These are phyloP conservation scores for Alternaria gaisen DNA, from an alignment of 2,329 filamentous ascomycete species.

Conservation along the genomic window DNA sequence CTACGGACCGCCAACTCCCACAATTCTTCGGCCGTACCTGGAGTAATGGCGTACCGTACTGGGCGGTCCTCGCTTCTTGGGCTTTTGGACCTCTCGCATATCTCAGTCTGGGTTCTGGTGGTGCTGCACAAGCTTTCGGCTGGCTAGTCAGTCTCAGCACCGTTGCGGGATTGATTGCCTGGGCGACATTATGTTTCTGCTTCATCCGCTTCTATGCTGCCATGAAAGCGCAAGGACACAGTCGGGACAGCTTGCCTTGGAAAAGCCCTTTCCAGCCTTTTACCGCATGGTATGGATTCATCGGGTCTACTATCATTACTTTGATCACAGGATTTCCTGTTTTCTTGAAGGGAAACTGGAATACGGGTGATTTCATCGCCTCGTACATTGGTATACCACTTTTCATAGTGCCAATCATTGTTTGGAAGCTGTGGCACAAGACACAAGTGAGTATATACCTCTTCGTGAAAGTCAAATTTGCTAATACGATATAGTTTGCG, in stretches of 20 bases:
- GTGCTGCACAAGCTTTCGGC: slow-evolving; percentile 39
- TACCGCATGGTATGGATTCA: slow-evolving; percentile 68
- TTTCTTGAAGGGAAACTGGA: slow-evolving; percentile 74
- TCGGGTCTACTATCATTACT: slow-evolving; percentile 71
- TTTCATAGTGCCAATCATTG: slow-evolving; percentile 31
- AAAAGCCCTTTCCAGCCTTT: slow-evolving; percentile 73
- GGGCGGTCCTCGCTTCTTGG: slow-evolving; percentile 68
- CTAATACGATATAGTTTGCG: background rate
- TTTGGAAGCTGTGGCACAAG: slow-evolving; percentile 27
- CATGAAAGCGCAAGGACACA: slow-evolving; percentile 69
- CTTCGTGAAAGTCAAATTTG: no score
- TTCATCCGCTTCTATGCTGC: slow-evolving; percentile 76
- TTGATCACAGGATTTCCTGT: slow-evolving; percentile 77
- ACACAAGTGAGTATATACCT: background rate
- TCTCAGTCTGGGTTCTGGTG: slow-evolving; percentile 72
- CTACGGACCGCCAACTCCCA: slow-evolving; percentile 33
- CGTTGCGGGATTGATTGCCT: slow-evolving; percentile 64
- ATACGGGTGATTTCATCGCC: slow-evolving; percentile 52
- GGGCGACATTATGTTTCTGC: slow-evolving; percentile 65
- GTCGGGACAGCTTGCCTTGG: slow-evolving; percentile 68
- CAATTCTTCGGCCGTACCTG: slow-evolving; percentile 44
- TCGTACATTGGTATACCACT: slow-evolving; percentile 61
- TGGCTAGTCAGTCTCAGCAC: slow-evolving; percentile 78
- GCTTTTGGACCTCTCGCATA: slow-evolving; percentile 67
- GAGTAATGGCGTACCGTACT: slow-evolving; percentile 75